phyloP scores from a whole-genome alignment of 2,329 filamentous ascomycete genomes.

The Neofusicoccum umdonicola region DNA sequence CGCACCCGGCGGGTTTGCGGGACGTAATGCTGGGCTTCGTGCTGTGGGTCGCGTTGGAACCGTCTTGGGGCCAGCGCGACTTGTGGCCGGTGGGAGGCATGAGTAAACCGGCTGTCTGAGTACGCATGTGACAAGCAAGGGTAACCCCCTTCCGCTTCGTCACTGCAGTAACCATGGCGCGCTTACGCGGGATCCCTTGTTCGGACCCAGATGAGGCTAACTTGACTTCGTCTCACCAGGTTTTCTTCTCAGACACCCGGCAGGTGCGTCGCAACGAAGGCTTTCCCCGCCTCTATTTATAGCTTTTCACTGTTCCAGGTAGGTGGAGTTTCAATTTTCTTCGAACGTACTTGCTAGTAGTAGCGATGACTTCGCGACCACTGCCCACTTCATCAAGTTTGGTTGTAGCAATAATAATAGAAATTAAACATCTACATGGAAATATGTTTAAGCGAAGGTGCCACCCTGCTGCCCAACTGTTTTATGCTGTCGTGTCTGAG shows the following conservation, averaged over 20 bases:
- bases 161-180: background rate
- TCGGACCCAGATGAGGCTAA: background rate
- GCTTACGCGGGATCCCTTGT: background rate
- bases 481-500: background rate
- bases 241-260: background rate
- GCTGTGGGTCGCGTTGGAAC: constrained; percentile 31
- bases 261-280: background rate
- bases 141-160: background rate
- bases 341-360: background rate
- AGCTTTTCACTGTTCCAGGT: background rate
- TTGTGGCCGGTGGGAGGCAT: constrained; percentile 61
- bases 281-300: background rate
- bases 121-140: constrained; percentile 49
- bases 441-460: background rate
- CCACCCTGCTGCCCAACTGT: background rate
- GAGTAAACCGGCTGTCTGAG: constrained; percentile 63
- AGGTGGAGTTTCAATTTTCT: background rate
- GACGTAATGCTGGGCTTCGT: constrained; percentile 58
- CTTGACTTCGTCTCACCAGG: background rate
- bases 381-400: background rate
- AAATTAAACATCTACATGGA: constrained; percentile 6
- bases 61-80: constrained; percentile 45
- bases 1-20: constrained; percentile 35
- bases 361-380: background rate
- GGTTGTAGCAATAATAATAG: background rate